phyloP scores from a whole-genome alignment of 1,284 basidiomycete species.

The Neotropicomus parvogracilis region DNA sequence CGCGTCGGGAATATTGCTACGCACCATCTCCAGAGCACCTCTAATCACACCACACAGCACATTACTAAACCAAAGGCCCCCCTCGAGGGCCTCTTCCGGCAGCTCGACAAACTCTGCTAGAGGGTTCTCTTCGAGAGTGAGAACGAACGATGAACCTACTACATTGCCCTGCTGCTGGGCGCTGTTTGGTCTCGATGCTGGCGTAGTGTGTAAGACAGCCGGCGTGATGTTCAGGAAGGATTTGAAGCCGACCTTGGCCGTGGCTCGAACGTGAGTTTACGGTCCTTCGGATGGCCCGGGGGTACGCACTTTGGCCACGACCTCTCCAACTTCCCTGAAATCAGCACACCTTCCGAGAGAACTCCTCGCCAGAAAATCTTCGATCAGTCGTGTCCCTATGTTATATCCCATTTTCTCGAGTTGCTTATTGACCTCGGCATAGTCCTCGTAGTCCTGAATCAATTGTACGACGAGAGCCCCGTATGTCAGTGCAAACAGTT shows the following conservation, averaged over 20 bases:
- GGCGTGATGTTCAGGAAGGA: conserved; percentile 95
- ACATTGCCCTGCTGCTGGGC: conserved; percentile 36
- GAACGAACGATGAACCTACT: conserved; percentile 63
- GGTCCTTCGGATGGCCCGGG: neutral
- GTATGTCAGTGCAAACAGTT: conserved; percentile 96
- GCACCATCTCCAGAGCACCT: conserved; percentile 95
- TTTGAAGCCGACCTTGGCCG: conserved; percentile 90
- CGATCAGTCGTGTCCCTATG: conserved; percentile 94
- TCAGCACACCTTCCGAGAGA: conserved; percentile 82
- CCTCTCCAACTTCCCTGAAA: conserved; percentile 92
- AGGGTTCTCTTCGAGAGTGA: conserved; percentile 95
- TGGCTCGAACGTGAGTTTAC: neutral
- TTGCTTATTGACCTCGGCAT: conserved; percentile 83
- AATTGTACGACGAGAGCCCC: conserved; percentile 97
- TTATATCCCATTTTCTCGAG: conserved; percentile 96
- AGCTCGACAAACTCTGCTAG: conserved; percentile 96
- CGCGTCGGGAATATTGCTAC: conserved; percentile 23
- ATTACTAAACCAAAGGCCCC: conserved; percentile 96
- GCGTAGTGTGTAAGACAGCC: conserved; percentile 63
- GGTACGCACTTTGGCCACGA: conserved; percentile 75
- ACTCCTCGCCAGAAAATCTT: conserved; percentile 95
- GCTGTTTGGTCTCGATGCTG: conserved; percentile 44
- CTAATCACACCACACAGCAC: conserved; percentile 91
- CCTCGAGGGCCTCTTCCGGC: conserved; percentile 88
- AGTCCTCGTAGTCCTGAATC: conserved; percentile 99